These are phyloP conservation scores for Venturia aucupariae DNA, from an alignment of 2,329 filamentous ascomycete genomes.

Conservation along the genomic window DNA sequence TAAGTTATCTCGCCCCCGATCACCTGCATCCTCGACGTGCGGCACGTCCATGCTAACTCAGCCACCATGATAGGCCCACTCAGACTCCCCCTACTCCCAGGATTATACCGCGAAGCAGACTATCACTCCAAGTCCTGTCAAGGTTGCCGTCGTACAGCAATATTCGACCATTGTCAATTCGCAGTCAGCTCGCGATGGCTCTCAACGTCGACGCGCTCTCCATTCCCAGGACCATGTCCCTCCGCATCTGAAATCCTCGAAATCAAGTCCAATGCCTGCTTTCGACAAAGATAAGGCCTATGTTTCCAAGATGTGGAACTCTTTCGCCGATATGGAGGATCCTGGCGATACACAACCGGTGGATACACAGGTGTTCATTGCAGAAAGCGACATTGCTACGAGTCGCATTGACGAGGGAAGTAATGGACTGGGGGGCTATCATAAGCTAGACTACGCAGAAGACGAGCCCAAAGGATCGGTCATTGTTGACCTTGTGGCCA, in stretches of 20 bases:
- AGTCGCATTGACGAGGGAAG: neutral
- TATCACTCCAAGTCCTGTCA: neutral
- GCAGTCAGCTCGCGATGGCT: neutral
- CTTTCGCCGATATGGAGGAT: slow-evolving; percentile 8
- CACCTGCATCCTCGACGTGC: neutral
- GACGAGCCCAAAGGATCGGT: neutral
- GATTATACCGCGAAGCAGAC: neutral
- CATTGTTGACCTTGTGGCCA: neutral
- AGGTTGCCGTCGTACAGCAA: neutral
- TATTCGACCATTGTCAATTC: slow-evolving; percentile 2
- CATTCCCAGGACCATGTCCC: slow-evolving; percentile 5
- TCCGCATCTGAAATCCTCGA: neutral
- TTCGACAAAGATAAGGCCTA: neutral
- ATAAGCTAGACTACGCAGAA: neutral
- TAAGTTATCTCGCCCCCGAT: slow-evolving; percentile 3
- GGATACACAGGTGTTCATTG: slow-evolving; percentile 12
- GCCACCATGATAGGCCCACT: neutral
- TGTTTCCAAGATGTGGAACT: slow-evolving; percentile 11
- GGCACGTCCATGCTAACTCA: slow-evolving; percentile 5
- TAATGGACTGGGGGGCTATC: neutral
- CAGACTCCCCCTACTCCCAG: neutral
- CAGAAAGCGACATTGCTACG: slow-evolving; percentile 12
- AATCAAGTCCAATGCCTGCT: neutral
- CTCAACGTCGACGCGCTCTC: neutral
- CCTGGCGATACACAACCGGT: slow-evolving; percentile 15